Evolutionary conservation across 768 basidiomycete genomes (phyloP), one percentile per base, ranked within the genome.

Genomic region (Mycena indigotica): DNA sequence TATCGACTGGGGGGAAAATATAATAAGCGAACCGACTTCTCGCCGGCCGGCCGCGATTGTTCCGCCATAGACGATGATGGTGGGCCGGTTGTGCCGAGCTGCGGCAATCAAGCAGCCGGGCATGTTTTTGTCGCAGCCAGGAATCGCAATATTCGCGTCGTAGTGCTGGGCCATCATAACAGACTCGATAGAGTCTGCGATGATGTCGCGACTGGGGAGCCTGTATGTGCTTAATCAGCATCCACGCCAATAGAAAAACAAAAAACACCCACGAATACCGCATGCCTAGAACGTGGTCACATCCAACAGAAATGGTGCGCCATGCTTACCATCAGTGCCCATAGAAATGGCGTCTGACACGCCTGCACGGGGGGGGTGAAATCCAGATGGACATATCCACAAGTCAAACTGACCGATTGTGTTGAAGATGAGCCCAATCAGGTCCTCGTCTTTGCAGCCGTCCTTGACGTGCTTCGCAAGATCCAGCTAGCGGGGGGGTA

Each of bases 81-180:
- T 93, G 1, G 93, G 93, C 5, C 92, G 83, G 67, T 95, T 94
- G 74, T 93, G 88, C 51, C 93, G 85, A 35, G 78, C 88, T 1
- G 92, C 92, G 16, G 93, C 93, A 68, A 95, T 91, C 55, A 93
- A 78, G 67, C 88, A 90, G 17, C 91, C 93, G 8, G 92, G 92
- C 93, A 94, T 93, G 68, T 94, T 94, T 76, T 94, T 94, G 73
- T 94, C 92, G 63, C 92, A 94, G 55, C 92, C 91, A 17, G 93
- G 93, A 52, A 93, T 80, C 4, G 89, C 84, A 64, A 94, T 91
- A 66, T 93, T 92, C 13, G 84, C 92, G 59, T 95, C 93, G 65
- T 94, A 93, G 66, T 92, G 85, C 76, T 94, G 92, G 21, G 91
- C 90, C 56, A 53, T 55, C 32, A 52, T 50, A 12, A 60, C 55